Conservation (phyloP, 805 yeast genomes). For the Ogataea methanolica region DNA sequence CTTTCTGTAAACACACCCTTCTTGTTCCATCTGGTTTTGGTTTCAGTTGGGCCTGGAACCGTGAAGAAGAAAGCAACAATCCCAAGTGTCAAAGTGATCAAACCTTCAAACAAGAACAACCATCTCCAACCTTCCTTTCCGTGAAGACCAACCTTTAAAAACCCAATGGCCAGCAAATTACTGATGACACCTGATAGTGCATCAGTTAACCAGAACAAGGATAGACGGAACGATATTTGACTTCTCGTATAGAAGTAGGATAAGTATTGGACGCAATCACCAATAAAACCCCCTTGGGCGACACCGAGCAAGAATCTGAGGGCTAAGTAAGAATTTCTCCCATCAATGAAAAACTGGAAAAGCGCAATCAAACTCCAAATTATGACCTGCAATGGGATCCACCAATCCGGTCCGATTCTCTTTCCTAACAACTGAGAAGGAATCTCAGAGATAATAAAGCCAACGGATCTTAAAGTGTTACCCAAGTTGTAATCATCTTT, state of each 20-base stretch:
- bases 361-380: conserved; percentile 50
- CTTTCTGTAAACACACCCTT: conserved; percentile 40
- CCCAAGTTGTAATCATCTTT: conserved; percentile 56
- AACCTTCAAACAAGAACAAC: conserved; percentile 32
- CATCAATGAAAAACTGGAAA: conserved; percentile 26
- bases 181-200: conserved; percentile 40
- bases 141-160: conserved; percentile 32
- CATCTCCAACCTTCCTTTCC: conserved; percentile 33
- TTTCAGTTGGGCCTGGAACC: conserved; percentile 54
- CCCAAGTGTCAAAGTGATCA: conserved; percentile 35
- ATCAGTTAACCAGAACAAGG: conserved; percentile 39
- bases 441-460: conserved; percentile 48
- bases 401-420: conserved; percentile 52
- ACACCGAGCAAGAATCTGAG: conserved; percentile 30
- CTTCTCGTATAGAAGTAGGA: conserved; percentile 33
- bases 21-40: conserved; percentile 44
- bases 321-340: conserved; percentile 24
- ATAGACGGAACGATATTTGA: conserved; percentile 42
- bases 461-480: conserved; percentile 37
- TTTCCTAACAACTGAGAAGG: conserved; percentile 61
- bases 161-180: conserved; percentile 46
- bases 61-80: conserved; percentile 39
- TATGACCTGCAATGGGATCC: conserved; percentile 51
- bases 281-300: conserved; percentile 34
- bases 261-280: conserved; percentile 30